A percentile compares a stretch with the other conserved stretches of the same genome.
Evolutionary conservation across 208 protist species (phyloP).

Genomic region (Novymonas esmeraldas): DNA sequence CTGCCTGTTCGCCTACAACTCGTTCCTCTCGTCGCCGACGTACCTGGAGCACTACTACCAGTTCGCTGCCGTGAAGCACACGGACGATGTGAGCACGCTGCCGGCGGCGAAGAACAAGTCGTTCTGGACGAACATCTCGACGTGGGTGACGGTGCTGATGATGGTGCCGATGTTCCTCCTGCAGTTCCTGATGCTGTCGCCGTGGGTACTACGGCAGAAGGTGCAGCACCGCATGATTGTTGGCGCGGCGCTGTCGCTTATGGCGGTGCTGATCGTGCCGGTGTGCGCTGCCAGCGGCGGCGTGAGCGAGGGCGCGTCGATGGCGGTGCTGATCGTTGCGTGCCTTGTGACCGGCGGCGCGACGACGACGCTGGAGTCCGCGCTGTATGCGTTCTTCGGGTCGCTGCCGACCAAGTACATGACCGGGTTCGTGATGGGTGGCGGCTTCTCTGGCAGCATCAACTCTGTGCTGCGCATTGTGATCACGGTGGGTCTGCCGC

Average conservation of each 20-base stretch:
- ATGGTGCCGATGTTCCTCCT: conserved; percentile 44
- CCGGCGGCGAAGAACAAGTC: conserved; percentile 20
- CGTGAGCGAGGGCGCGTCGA: conserved; percentile 29
- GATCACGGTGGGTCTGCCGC: conserved; percentile 33
- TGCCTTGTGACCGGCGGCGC: conserved; percentile 31
- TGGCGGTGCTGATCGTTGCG: conserved; percentile 40
- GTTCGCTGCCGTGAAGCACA: conserved; percentile 46
- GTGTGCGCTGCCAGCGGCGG: conserved; percentile 37
- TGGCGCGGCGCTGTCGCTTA: conserved; percentile 26
- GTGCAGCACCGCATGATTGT: conserved; percentile 39
- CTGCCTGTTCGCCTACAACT: conserved; percentile 54
- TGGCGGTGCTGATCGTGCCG: conserved; percentile 38
- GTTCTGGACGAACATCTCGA: conserved; percentile 47
- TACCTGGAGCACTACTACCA: conserved; percentile 59
- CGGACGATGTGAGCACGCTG: conserved; percentile 38
- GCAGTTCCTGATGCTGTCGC: conserved; percentile 41
- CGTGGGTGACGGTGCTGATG: conserved; percentile 48
- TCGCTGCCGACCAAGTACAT: conserved; percentile 44
- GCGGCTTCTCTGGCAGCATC: conserved; percentile 47
- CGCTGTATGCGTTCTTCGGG: conserved; percentile 39
- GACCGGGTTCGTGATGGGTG: conserved; percentile 40
- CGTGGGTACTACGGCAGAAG: conserved; percentile 41
- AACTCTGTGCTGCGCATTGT: conserved; percentile 53
- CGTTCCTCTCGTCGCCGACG: conserved; percentile 47
- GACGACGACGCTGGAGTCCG: conserved; percentile 36